Conservation (phyloP, 1,284 basidiomycete species). For the Trichosporon sp. region DNA sequence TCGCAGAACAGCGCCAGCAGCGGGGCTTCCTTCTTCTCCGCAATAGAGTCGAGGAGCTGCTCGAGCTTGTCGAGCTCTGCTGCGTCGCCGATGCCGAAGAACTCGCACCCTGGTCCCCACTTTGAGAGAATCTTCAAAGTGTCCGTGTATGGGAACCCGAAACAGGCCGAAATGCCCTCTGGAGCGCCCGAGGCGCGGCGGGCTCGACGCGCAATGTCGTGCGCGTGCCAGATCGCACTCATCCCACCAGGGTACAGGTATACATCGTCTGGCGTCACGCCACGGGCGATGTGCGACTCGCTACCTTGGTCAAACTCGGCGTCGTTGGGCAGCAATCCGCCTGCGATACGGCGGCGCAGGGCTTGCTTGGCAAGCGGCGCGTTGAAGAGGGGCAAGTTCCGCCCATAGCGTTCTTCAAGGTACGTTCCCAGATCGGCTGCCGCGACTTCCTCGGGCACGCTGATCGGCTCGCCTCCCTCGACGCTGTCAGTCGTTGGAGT, state of each 20-base stretch:
- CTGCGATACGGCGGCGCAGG: slow-evolving; percentile 80
- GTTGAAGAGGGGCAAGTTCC: slow-evolving; percentile 74
- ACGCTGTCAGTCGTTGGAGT: not conserved
- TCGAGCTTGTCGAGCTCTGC: slow-evolving; percentile 71
- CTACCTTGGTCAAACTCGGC: slow-evolving; percentile 46
- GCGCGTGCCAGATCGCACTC: slow-evolving; percentile 87
- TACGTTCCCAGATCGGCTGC: slow-evolving; percentile 52
- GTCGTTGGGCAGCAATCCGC: slow-evolving; percentile 66
- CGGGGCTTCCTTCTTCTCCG: slow-evolving; percentile 29
- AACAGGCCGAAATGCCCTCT: slow-evolving; percentile 79
- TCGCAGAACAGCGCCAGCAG: slow-evolving; percentile 61
- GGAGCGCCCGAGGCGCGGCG: slow-evolving; percentile 34
- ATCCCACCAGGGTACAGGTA: slow-evolving; percentile 84
- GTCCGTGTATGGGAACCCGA: slow-evolving; percentile 95
- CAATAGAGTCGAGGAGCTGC: slow-evolving; percentile 56
- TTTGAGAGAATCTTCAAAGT: slow-evolving; percentile 95
- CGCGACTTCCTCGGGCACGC: slow-evolving; percentile 43
- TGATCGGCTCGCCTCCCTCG: not conserved
- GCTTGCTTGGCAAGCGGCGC: slow-evolving; percentile 77
- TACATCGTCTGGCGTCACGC: slow-evolving; percentile 74
- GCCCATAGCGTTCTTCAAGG: slow-evolving; percentile 91
- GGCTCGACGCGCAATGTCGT: slow-evolving; percentile 63
- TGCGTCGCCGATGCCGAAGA: slow-evolving; percentile 76
- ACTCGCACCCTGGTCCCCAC: slow-evolving; percentile 93
- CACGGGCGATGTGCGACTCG: slow-evolving; percentile 33